Base-by-base conservation (phyloP, 2,329 filamentous ascomycete genomes). In the Camillea tinctor region DNA sequence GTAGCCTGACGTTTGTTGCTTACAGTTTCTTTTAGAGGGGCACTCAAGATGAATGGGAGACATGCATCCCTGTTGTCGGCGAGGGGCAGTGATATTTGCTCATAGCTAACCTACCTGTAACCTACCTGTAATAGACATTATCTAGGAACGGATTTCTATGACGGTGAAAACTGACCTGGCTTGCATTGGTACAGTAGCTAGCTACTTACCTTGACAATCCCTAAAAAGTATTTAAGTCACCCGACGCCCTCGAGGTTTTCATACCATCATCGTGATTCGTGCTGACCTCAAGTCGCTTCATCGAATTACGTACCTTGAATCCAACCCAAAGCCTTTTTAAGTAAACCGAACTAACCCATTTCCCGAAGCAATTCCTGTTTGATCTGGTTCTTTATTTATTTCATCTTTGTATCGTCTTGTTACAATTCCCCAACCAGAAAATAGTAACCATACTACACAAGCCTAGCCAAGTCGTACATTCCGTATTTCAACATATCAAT, bases 401-500 rank as follows among this genome's bases (percentile, higher is more conserved):
- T 44, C 36, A 40, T 13, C 36, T n/a, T 44, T 30, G 8, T 30
- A 30, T 30, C 2, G 13, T 30, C 26, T 11, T 9, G 6, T 30
- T 30, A 9, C 6, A 30, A 30, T 2, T 2, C 26, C 13, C 6
- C 7, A 30, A 1, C 13, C 13, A 30, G 13, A 30, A 30, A 30
- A 30, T 11, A 30, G 24, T 30, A 11, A 2, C 26, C 26, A 9
- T 11, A 30, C 13, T 30, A 11, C 2, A 30, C 26, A 11, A 30
- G 7, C 7, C 26, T 7, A 30, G 13, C 2, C 6, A 30, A n/a
- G n/a, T n/a, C n/a, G 26, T 7, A 30, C 2, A 30, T 7, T 30
- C 8, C 26, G 13, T 30, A 49, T 19, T 20, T 21, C n/a, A 66
- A 63, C 59, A 63, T 53, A 20, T 21, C 2, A 53, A 50, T 15